Conservation (phyloP, 2,329 filamentous ascomycete species). For the Zymoseptoria passerinii region DNA sequence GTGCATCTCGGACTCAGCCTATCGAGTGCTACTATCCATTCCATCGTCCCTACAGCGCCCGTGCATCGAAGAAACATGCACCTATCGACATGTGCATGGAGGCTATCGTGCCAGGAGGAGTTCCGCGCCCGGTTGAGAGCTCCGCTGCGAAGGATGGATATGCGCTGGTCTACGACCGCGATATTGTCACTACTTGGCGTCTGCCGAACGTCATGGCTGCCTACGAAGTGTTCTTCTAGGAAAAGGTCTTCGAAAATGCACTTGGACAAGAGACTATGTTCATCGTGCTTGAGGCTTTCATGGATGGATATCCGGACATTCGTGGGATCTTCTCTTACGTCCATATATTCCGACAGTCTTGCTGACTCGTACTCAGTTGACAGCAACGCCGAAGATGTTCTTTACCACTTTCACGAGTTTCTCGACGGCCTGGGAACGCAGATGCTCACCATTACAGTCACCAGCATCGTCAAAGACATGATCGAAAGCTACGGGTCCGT, state of each 20-base stretch:
- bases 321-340: not conserved
- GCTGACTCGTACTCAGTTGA: not conserved
- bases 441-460: conserved; percentile 17
- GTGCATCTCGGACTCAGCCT: conserved; percentile 10
- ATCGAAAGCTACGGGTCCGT: conserved; percentile 5
- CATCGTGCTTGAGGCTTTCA: conserved; percentile 19
- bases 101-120: conserved; percentile 5
- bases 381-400: not conserved
- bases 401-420: conserved; percentile 8
- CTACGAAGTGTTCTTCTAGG: conserved; percentile 22
- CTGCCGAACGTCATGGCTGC: conserved; percentile 12
- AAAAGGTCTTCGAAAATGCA: conserved; percentile 21
- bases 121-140: conserved; percentile 7
- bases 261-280: conserved; percentile 17
- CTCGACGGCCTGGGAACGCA: conserved; percentile 12
- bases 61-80: not conserved
- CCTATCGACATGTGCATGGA: conserved; percentile 4
- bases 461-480: conserved; percentile 19
- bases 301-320: conserved; percentile 7
- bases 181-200: conserved; percentile 20
- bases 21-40: conserved; percentile 16
- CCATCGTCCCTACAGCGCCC: conserved; percentile 11
- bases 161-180: conserved; percentile 19
- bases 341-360: not conserved
- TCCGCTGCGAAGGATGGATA: conserved; percentile 2